Evolutionary conservation across 2,329 filamentous ascomycete genomes (phyloP).

Genomic region (Colletotrichum agaves): DNA sequence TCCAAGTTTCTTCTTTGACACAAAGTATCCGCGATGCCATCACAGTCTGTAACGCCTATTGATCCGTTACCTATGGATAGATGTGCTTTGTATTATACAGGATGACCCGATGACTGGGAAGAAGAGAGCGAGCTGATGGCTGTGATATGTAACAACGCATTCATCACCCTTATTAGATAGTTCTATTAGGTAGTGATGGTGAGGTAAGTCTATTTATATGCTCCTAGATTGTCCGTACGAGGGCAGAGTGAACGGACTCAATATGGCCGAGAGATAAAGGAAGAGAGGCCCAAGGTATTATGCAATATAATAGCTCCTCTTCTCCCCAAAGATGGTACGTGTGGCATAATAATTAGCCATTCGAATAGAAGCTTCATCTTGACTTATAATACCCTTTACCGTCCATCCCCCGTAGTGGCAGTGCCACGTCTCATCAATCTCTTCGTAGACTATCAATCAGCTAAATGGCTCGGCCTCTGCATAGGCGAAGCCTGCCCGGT

Average conservation of each 20-base stretch:
- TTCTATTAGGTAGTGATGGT: neutral
- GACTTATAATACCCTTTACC: neutral
- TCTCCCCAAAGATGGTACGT: neutral
- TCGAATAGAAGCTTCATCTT: neutral
- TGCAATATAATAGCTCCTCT: constrained; percentile 5
- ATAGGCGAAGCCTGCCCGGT: constrained; percentile 4
- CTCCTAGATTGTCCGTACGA: neutral
- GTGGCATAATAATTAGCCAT: too few species aligned
- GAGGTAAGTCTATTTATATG: neutral
- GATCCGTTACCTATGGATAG: too few species aligned
- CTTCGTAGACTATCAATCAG: neutral
- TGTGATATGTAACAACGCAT: too few species aligned
- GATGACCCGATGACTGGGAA: too few species aligned
- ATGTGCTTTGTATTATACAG: too few species aligned
- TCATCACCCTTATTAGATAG: neutral
- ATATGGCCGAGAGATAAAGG: neutral
- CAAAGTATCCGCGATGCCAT: too few species aligned
- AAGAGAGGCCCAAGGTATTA: neutral
- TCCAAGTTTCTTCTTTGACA: too few species aligned
- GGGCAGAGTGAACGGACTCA: neutral
- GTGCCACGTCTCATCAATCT: neutral
- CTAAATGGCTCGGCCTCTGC: constrained; percentile 9
- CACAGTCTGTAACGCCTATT: too few species aligned
- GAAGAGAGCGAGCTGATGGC: too few species aligned
- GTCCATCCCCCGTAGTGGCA: neutral